Evolutionary conservation across 2,329 filamentous ascomycete genomes (phyloP), one percentile per base, ranked within the genome.

Genomic region (Zymoseptoria tritici): DNA sequence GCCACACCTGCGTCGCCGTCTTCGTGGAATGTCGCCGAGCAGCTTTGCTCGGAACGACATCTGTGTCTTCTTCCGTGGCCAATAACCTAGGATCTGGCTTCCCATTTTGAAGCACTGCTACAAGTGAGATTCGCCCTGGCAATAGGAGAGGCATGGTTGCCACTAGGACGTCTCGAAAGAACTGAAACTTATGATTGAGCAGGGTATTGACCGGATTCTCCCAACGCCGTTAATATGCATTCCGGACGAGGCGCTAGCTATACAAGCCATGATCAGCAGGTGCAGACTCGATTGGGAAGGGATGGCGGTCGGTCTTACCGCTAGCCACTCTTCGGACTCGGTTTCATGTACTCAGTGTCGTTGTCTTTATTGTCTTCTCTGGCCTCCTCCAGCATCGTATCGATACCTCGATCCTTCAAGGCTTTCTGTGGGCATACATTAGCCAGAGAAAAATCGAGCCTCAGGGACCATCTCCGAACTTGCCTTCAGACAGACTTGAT

Each of bases 351-450:
- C 65, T 88, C 80, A 9, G 85, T 79, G 72, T 97, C 93, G 63
- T 90, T 94, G 67, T 97, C 94, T 69, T 86, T 90, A 69, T 90
- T 92, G 71, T 92, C 90, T 66, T 94, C 91, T 61, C 92, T 83
- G 19, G 93, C 93, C 69, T 97, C 94, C 7, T 92, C 90, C 9
- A 99, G 79, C 80, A 97, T 89, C 69, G 88, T 90, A 75, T 97
- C 91, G 72, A 99, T 96, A 59, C 94, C 94, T 69, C 89, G 85
- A 59, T 91, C 86, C 75, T 94, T 95, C 55, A 99, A 80, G 2
- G 88, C 91, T 77, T 85, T 87, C 92, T 97, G 66, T 49, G 22
- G 19, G 24, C 5, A 29, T 1, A 6, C 22, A 13, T 63, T 55
- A 63, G 59, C 57, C 16, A 13, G 16, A 54, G 9, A 31, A 51